Conservation (phyloP, 257 asterid species). For the Voacanga thouarsii region DNA sequence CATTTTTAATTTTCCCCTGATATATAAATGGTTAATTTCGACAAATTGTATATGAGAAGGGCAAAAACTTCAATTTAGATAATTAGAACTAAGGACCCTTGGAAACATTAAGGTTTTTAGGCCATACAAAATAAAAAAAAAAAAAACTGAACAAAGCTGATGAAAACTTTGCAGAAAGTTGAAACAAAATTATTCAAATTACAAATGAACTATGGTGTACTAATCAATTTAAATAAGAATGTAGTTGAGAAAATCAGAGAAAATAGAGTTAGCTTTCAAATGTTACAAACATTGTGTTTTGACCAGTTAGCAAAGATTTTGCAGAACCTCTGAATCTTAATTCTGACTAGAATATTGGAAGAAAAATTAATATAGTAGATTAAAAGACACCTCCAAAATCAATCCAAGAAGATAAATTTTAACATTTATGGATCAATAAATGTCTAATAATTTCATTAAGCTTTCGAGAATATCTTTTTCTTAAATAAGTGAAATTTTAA, state of each 20-base stretch:
- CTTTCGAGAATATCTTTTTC: background rate
- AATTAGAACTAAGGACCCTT: background rate
- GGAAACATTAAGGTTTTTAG: background rate
- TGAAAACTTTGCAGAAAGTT: background rate
- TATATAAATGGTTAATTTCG: too few species aligned
- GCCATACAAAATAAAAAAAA: background rate
- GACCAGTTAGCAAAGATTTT: background rate
- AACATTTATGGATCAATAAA: background rate
- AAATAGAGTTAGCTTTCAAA: background rate
- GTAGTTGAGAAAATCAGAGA: background rate
- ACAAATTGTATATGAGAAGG: background rate
- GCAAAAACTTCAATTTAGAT: background rate
- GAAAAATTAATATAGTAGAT: background rate
- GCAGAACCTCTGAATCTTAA: background rate
- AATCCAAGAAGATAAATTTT: background rate
- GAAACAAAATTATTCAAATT: too few species aligned
- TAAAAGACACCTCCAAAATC: background rate
- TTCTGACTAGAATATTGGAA: background rate
- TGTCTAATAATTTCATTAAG: background rate
- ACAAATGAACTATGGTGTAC: background rate
- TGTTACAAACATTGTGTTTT: background rate
- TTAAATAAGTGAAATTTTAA: background rate
- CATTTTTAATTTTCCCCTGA: background rate
- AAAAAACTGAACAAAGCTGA: too few species aligned
- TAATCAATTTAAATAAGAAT: background rate